These are phyloP conservation scores for Nepenthes alata DNA, from an alignment of 179 eudicot species.

Conservation along the genomic window DNA sequence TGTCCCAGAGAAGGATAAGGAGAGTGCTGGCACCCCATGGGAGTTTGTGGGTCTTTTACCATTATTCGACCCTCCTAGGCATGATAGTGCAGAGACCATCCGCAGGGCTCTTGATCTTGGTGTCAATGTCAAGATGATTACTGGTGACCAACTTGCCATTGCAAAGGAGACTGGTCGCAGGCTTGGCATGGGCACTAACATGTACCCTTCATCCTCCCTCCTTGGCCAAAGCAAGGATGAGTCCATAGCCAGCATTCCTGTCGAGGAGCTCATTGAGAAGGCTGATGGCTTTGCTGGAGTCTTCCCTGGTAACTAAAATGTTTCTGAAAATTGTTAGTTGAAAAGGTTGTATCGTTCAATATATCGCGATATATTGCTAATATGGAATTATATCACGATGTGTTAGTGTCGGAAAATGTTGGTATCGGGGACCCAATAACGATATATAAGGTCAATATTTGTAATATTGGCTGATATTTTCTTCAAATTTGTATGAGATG, in stretches of 20 bases:
- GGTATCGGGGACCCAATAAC: too few species aligned
- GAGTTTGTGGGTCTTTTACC: slow-evolving; percentile 78
- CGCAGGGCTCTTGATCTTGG: slow-evolving; percentile 74
- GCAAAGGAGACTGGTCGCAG: slow-evolving; percentile 84
- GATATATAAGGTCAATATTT: too few species aligned
- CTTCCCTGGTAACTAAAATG: slow-evolving; percentile 50
- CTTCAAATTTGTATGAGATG: too few species aligned
- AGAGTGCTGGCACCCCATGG: slow-evolving; percentile 61
- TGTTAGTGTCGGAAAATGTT: too few species aligned
- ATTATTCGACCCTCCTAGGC: slow-evolving; percentile 86
- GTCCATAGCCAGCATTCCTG: slow-evolving; percentile 42
- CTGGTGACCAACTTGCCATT: slow-evolving; percentile 89
- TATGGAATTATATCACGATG: too few species aligned
- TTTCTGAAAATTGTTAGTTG: background rate
- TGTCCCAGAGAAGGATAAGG: slow-evolving; percentile 61
- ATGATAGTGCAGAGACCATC: slow-evolving; percentile 88
- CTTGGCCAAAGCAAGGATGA: slow-evolving; percentile 58
- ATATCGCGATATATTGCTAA: too few species aligned
- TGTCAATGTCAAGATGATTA: slow-evolving; percentile 87
- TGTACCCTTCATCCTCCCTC: slow-evolving; percentile 82
- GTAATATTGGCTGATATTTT: background rate
- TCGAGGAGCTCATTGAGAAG: slow-evolving; percentile 76
- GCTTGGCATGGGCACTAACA: slow-evolving; percentile 92
- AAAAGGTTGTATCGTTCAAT: too few species aligned
- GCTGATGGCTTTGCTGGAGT: slow-evolving; percentile 97